A percentile compares a stretch with the other conserved stretches of the same genome.
Evolutionary conservation across 2,329 filamentous ascomycete genomes (phyloP).

Genomic region (Bisporella sp.): DNA sequence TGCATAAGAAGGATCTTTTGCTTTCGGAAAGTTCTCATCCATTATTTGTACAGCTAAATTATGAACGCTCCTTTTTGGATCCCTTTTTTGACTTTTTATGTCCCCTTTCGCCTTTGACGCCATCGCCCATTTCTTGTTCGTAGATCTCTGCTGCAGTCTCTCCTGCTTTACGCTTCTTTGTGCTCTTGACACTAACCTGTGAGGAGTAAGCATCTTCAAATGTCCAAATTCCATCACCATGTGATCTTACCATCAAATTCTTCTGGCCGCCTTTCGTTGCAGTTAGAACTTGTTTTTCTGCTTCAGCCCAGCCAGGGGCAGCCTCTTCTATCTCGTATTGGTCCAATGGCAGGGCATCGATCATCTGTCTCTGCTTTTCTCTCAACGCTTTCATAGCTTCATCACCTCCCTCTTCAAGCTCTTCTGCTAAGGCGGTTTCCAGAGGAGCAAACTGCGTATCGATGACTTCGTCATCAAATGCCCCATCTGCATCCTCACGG

Average conservation of each 20-base stretch:
- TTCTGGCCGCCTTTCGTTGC: slow-evolving; percentile 48
- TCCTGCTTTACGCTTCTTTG: slow-evolving; percentile 70
- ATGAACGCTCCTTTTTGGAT: slow-evolving; percentile 18
- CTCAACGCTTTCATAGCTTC: slow-evolving; percentile 64
- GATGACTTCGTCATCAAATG: slow-evolving; percentile 62
- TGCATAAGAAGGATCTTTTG: too few species aligned
- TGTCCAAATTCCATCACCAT: too few species aligned
- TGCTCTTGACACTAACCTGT: slow-evolving; percentile 64
- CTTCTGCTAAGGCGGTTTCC: slow-evolving; percentile 66
- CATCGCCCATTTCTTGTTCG: slow-evolving; percentile 45
- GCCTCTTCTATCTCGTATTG: slow-evolving; percentile 65
- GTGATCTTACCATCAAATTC: slow-evolving; percentile 50
- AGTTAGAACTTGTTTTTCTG: slow-evolving; percentile 66
- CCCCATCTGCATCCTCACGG: slow-evolving; percentile 50
- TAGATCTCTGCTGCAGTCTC: slow-evolving; percentile 54
- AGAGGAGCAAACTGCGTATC: slow-evolving; percentile 64
- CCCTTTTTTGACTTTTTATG: slow-evolving; percentile 48
- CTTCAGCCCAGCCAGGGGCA: slow-evolving; percentile 56
- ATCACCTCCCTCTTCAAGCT: slow-evolving; percentile 76
- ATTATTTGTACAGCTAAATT: neutral
- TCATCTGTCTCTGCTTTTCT: slow-evolving; percentile 78
- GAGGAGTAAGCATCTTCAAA: too few species aligned
- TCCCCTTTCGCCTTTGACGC: slow-evolving; percentile 34
- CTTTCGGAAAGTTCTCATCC: too few species aligned
- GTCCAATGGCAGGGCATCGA: slow-evolving; percentile 84